Percentiles rank a stretch among this genome's conserved stretches.
phyloP scores from a whole-genome alignment of 2,329 filamentous ascomycete species.

The Monosporascus sp. region DNA sequence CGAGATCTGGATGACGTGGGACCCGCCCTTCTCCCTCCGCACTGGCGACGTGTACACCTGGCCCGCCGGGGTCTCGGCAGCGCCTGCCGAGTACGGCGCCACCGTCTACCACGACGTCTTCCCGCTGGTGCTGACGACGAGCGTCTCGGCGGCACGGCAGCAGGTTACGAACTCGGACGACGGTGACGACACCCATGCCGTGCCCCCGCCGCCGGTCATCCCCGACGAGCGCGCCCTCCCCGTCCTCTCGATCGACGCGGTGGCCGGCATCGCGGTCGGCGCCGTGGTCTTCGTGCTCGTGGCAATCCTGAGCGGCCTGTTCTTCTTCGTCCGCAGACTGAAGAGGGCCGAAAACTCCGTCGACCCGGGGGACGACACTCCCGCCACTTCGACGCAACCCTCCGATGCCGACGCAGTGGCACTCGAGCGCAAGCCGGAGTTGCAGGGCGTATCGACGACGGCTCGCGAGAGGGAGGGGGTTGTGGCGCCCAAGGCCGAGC shows the following conservation, averaged over 20 bases:
- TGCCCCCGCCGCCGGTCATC: too few species aligned
- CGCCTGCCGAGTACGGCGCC: background rate
- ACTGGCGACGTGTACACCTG: background rate
- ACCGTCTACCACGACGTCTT: constrained; percentile 5
- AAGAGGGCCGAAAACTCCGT: background rate
- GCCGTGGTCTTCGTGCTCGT: background rate
- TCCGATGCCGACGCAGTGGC: background rate
- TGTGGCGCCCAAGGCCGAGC: constrained; percentile 7
- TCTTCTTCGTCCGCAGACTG: background rate
- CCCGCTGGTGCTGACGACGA: constrained; percentile 3
- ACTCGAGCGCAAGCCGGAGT: constrained; percentile 1
- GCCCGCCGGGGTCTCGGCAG: background rate
- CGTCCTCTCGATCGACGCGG: background rate
- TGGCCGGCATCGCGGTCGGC: constrained; percentile 1
- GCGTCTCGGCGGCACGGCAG: too few species aligned
- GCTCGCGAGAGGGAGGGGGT: background rate
- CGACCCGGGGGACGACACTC: background rate
- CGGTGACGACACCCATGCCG: background rate
- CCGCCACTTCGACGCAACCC: too few species aligned
- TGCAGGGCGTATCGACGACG: constrained; percentile 1
- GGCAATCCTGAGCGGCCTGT: background rate
- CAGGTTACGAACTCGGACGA: too few species aligned
- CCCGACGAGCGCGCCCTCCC: background rate
- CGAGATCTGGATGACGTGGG: constrained; percentile 6
- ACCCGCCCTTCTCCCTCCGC: constrained; percentile 1